Percentiles rank a stretch among this genome's conserved stretches.
Conservation (phyloP, 768 basidiomycete genomes). For the Podaxis carcinomalis region DNA sequence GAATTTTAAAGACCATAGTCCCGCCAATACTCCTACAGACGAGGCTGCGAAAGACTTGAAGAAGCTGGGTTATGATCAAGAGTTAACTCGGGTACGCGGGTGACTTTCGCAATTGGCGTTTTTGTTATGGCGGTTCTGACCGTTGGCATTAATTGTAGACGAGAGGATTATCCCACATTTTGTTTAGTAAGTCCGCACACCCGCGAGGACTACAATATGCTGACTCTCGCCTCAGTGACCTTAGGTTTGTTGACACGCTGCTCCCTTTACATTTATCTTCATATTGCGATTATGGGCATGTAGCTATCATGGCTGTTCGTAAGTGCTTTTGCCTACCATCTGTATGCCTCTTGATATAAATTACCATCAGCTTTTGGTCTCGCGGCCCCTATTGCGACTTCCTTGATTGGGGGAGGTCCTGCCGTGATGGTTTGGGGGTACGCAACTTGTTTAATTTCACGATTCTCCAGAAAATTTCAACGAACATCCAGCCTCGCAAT, state of each 20-base stretch:
- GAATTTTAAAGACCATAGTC: neutral
- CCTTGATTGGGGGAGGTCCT: slow-evolving; percentile 50
- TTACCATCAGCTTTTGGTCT: slow-evolving; percentile 44
- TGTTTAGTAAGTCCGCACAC: slow-evolving; percentile 42
- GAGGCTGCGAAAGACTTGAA: slow-evolving; percentile 32
- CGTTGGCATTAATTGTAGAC: slow-evolving; percentile 24
- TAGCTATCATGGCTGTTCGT: slow-evolving; percentile 64
- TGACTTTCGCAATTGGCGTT: neutral
- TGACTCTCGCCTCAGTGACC: slow-evolving; percentile 32
- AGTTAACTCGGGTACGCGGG: slow-evolving; percentile 45
- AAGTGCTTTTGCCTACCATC: slow-evolving; percentile 20
- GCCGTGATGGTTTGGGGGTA: slow-evolving; percentile 59
- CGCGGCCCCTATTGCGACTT: slow-evolving; percentile 53
- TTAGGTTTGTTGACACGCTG: slow-evolving; percentile 29
- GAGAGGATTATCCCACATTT: slow-evolving; percentile 46
- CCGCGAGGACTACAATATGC: neutral
- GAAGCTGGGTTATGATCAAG: slow-evolving; percentile 52
- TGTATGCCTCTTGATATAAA: neutral
- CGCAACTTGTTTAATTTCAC: neutral
- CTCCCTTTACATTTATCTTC: neutral
- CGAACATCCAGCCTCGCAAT: slow-evolving; percentile 38
- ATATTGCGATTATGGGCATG: neutral
- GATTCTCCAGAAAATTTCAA: neutral
- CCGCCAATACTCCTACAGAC: slow-evolving; percentile 1
- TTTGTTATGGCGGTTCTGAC: neutral